Percentiles rank a stretch among this genome's conserved stretches.
Evolutionary conservation across 1,284 basidiomycete species (phyloP).

Genomic region (Dichomitus squalens): DNA sequence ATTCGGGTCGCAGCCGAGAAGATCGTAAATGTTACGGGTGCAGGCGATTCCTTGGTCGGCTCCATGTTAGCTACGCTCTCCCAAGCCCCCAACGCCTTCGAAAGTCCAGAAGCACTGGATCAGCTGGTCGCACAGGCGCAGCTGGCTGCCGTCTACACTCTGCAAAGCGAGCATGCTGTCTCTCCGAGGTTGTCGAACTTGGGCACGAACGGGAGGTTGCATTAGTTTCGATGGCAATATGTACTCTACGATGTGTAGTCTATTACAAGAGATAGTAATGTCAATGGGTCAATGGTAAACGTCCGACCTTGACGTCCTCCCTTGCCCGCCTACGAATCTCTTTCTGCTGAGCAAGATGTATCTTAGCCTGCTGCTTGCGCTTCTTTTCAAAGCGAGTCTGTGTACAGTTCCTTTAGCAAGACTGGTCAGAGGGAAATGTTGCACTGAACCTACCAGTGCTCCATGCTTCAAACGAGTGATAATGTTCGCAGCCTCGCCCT

Average conservation of each 20-base stretch:
- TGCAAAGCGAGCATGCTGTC: conserved; percentile 65
- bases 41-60: conserved; percentile 88
- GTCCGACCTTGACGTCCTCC: conserved; percentile 63
- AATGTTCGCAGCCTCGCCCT: conserved; percentile 79
- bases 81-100: conserved; percentile 46
- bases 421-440: background rate
- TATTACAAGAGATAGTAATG: background rate
- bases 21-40: conserved; percentile 83
- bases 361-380: conserved; percentile 43
- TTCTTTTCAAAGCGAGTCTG: conserved; percentile 64
- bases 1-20: conserved; percentile 43
- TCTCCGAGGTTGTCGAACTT: conserved; percentile 56
- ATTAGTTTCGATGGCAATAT: background rate
- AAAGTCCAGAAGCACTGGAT: conserved; percentile 45
- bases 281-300: conserved; percentile 32
- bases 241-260: background rate
- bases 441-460: conserved; percentile 52
- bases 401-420: background rate
- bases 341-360: conserved; percentile 40
- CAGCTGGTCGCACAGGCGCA: conserved; percentile 56
- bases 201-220: conserved; percentile 1
- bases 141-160: conserved; percentile 62
- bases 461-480: conserved; percentile 81
- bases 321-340: conserved; percentile 52
- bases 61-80: conserved; percentile 63